Evolutionary conservation across 140 eudicot genomes (phyloP), one percentile per base, ranked within the genome.

Genomic region (Flaveria floridana): DNA sequence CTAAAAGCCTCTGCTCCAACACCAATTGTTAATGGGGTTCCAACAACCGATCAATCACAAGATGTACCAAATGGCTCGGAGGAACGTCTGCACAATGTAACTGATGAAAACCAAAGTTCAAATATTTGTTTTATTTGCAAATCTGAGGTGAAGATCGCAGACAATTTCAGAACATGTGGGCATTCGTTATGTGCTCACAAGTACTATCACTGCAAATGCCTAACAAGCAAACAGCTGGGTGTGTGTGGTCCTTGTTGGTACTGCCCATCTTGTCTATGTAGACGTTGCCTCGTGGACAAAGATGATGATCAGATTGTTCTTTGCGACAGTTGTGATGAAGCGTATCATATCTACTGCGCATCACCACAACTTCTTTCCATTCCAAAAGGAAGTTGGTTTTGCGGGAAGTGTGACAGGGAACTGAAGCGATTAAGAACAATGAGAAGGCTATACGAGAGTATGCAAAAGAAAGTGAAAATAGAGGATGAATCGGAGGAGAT

Each of bases 261-360:
- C 75, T 90, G 99, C 87, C 99, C 99, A 9, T 88, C 92, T 11
- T 94, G 99, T 82, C 79, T 94, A 41, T 94, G 99, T 72, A 80
- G 95, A 73, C 68, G 74, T 51, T 94, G 99, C 82, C 86, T 86
- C 23, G 68, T 79, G 44, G 97, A 94, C 72, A 72, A 77, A 52
- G 97, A 94, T 69, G 96, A 94, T 58, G 94, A 94, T 63, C 83
- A 88, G 73, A 88, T 94, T 37, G 88, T 94, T 44, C 53, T 94
- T 39, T 94, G 99, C 73, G 99, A 93, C 41, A 89, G 87, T 10
- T 90, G 98, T 76, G 98, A 93, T 86, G 87, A 88, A 61, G 98
- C 89, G 2, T 93, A 85, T 72, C 98, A 93, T 69, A 85, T 84
- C 10, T 90, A 88, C 68, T 93, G 98, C 78, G 78, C 84, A 81